Base-by-base conservation (phyloP, 2,329 filamentous ascomycete species). In the Ascochyta clinopodiicola region DNA sequence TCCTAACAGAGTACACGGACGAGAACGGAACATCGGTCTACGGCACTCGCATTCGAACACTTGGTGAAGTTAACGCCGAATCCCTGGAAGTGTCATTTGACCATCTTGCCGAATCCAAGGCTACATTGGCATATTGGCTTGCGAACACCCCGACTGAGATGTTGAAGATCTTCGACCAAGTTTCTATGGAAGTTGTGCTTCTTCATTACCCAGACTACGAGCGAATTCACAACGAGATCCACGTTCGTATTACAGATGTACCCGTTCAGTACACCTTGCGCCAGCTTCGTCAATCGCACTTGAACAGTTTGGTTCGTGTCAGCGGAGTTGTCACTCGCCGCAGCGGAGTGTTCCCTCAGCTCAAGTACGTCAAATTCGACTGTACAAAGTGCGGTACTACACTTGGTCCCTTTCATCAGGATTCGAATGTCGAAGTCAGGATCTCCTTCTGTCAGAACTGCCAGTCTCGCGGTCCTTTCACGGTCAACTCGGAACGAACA, bases 291-390 rank as follows among this genome's bases (percentile, higher is more conserved):
- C 95, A 99, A 78, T 92, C 89, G 4, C 96, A 99, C 72, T 84
- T 99, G 56, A 99, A 99, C 82, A 96, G 93, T 69, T 83, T 99
- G 38, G 91, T 99, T 35, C 88, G 94, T 48, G 95, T 99, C 50
- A 93, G 90, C 66, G 95, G 95, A 64, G 95, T 99, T 4, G 95
- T 99, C 25, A 99, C 95, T 31, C 88, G 95, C 61, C 87, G 95
- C 64, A 96, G 89, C 24, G 95, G 95, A 51, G 96, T 99, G 43
- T 99, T 99, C 75, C 95, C 95, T 3, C 95, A 99, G 79, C 82
- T 99, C 58, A 98, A 98, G 77, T 97, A 98, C 76, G 91, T 99
- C 79, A 96, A 97, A 79, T 98, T 99, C 72, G 91, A 97, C 79
- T 99, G 95, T 78, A 87, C 83, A 55, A 99, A 97, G 79, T 99